phyloP scores from a whole-genome alignment of 164 flowering plant genomes.

The Liriodendron chinense region DNA sequence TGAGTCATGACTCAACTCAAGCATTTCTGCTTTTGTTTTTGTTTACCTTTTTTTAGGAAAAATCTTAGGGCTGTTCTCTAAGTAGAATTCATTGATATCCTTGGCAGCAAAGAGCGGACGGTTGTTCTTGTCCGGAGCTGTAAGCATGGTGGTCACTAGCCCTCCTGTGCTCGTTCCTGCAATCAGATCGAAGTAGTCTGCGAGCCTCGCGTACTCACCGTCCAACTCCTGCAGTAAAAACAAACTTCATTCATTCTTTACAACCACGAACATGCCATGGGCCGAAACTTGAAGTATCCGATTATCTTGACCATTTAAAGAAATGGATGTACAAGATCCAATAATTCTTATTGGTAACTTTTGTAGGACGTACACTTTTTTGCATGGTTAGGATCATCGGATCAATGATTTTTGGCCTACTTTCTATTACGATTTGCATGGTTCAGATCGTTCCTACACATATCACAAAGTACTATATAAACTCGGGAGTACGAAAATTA shows the following conservation, averaged over 20 bases:
- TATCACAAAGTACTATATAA: too few relatives aligned
- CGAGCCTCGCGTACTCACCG: conserved; percentile 28
- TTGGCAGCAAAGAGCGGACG: conserved; percentile 44
- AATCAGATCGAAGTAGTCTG: conserved; percentile 29
- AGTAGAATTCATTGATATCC: conserved; percentile 33
- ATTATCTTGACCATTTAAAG: too few relatives aligned
- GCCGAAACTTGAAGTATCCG: too few relatives aligned
- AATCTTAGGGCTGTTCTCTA: conserved; percentile 33
- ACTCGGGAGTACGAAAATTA: too few relatives aligned
- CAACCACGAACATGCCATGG: neutral
- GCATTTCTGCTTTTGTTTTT: neutral
- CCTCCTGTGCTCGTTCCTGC: conserved; percentile 35
- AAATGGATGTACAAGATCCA: too few relatives aligned
- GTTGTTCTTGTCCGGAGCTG: conserved; percentile 30
- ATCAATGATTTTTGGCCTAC: too few relatives aligned
- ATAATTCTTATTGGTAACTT: too few relatives aligned
- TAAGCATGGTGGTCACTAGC: conserved; percentile 30
- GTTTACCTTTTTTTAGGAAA: conserved; percentile 28
- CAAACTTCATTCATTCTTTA: neutral
- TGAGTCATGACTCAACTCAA: too few relatives aligned
- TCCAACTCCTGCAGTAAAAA: conserved; percentile 18
- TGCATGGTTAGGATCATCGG: too few relatives aligned
- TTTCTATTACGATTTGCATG: too few relatives aligned
- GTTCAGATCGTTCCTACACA: too few relatives aligned
- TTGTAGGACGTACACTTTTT: too few relatives aligned